Conservation (phyloP, 306 rosid species). For the Lithocarpus polystachyus region DNA sequence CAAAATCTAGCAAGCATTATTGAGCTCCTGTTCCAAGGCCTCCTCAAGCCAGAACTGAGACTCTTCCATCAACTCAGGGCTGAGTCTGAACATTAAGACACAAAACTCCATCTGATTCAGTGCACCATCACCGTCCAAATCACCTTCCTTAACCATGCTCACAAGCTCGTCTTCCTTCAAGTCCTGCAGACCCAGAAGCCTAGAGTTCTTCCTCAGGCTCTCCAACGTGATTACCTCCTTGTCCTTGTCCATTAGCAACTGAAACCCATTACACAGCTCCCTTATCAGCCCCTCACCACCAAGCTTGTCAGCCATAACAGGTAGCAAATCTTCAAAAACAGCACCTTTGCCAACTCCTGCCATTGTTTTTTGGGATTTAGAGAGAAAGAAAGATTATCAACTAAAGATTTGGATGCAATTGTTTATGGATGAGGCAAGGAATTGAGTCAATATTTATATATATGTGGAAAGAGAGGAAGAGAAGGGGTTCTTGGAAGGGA, state of each 20-base stretch:
- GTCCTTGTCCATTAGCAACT: conserved; percentile 74
- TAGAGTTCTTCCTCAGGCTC: conserved; percentile 61
- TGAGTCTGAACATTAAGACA: conserved; percentile 92
- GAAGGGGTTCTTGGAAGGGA: conserved; percentile 38
- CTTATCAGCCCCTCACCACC: conserved; percentile 82
- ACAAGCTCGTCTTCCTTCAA: conserved; percentile 73
- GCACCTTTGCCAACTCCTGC: conserved; percentile 35
- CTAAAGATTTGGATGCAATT: not conserved
- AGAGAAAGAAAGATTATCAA: not conserved
- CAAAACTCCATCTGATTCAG: conserved; percentile 86
- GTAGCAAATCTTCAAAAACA: conserved; percentile 69
- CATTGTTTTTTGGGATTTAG: conserved; percentile 22
- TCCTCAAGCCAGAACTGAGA: conserved; percentile 69
- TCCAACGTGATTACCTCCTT: conserved; percentile 69
- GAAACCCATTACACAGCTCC: conserved; percentile 86
- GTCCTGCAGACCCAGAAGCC: conserved; percentile 57
- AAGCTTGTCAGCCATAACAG: conserved; percentile 67
- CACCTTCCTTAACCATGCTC: conserved; percentile 79
- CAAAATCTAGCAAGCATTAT: not conserved
- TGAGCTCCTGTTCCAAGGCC: conserved; percentile 39
- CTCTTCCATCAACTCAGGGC: conserved; percentile 74
- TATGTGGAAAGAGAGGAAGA: not conserved
- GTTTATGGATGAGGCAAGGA: not conserved
- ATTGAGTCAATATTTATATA: not conserved
- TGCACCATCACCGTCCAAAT: conserved; percentile 75